Evolutionary conservation across 306 rosid species (phyloP), one percentile per base, ranked within the genome.

Genomic region (Cyamopsis tetragonoloba): DNA sequence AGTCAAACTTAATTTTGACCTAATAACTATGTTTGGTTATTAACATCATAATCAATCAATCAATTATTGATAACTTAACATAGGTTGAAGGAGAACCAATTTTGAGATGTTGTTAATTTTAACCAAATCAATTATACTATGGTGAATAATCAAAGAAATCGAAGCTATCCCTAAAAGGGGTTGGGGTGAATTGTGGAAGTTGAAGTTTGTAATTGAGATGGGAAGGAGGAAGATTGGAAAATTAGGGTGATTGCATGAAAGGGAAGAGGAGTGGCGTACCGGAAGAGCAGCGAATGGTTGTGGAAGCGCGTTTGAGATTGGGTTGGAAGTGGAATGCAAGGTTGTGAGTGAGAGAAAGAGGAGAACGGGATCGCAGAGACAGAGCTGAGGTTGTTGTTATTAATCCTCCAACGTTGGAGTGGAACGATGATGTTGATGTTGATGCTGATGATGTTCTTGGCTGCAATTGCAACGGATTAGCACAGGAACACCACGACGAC

Each of bases 261-360:
- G 54, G 50, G 6, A 28, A 54, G 22, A 7, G 17, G 57, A 20
- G 44, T 5, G 7, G 35, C 11, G 62, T 78, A 93, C 98, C 96
- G 1, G 98, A 82, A 65, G 77, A 77, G 78, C 98, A 93, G 13
- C 87, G 91, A 78, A 76, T 24, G 47, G 81, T 43, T 18, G 67
- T 70, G 20, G 77, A 61, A 71, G 59, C 2, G 53, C 78, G 76
- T 19, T 60, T 72, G 77, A 78, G 42, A 27, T 62, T 67, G 51
- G 73, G 47, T 24, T 78, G 69, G 79, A 75, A 78, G 28, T 74
- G 53, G 63, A 74, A 73, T 23, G 34, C 44, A 28, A 65, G 17
- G 24, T 13, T 47, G 57, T 13, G 56, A 51, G 76, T 22, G 39
- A 51, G 56, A 71, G 47, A 3, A 46, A 41, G 76, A 22, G 59